Base-by-base conservation (phyloP, 345 rosid genomes). In the Garcia nutans region DNA sequence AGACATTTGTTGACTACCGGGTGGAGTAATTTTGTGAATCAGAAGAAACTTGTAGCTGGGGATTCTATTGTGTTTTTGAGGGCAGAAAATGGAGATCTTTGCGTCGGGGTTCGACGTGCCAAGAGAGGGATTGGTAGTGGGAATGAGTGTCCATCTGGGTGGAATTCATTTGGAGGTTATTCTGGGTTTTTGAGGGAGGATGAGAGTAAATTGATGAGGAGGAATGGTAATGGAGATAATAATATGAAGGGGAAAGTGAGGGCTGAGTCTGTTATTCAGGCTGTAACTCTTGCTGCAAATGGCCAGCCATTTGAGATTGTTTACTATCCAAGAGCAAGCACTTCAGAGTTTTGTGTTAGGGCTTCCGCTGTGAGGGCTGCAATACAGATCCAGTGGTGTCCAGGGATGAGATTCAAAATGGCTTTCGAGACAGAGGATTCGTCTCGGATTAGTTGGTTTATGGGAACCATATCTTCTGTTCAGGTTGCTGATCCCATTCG, bases 1-100 rank as follows among this genome's bases (percentile, higher is more conserved):
- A 90, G 99, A 1, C 99, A 95, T 81, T 92, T 95, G 70, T 79
- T 95, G 82, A 95, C 99, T 1, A 95, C 99, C 2, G 99, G 99
- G 13, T 95, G 99, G 99, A 93, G 99, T 82, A 95, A 89, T 77
- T 95, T 95, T 77, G 99, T 95, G 77, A 95, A 91, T 76, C 97
- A 93, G 86, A 95, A 95, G 93, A 95, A 93, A 84, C 98, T 95
- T 61, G 92, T 93, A 45, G 99, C 98, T 0, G 99, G 99, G 44
- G 99, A 95, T 82, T 93, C 99, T 0, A 91, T 93, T 37, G 97
- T 95, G 49, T 95, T 95, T 77, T 77, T 91, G 77, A 88, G 97
- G 74, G 93, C 94, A 0, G 93, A 91, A 70, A 90, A 86, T 52
- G 99, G 97, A 42, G 99, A 93, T 82, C 95, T 95, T 10, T 91